Evolutionary conservation across 1,139 yeast species (phyloP).

Genomic region (Lodderomyces oxycetoniae): DNA sequence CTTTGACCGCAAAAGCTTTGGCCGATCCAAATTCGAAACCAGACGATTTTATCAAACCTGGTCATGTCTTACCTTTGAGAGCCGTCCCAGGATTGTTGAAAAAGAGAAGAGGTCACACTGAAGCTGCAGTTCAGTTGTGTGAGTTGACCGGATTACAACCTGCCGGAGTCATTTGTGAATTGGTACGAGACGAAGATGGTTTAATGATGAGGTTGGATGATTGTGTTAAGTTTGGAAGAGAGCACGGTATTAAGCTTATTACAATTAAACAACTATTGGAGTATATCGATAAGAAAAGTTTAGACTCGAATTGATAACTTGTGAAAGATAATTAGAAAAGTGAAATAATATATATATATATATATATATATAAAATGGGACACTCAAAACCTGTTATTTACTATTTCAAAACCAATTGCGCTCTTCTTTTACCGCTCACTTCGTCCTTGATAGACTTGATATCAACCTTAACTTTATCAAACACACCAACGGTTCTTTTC

Average conservation of each 20-base stretch:
- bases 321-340: not conserved
- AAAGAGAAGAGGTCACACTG: constrained; percentile 93
- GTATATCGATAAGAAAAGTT: constrained; percentile 29
- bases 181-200: constrained; percentile 91
- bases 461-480: constrained; percentile 80
- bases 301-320: not conserved
- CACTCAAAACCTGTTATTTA: constrained; percentile 7
- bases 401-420: constrained; percentile 63
- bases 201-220: constrained; percentile 92
- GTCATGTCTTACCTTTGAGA: constrained; percentile 88
- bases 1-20: constrained; percentile 69
- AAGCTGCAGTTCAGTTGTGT: constrained; percentile 90
- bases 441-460: constrained; percentile 82
- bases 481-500: constrained; percentile 57
- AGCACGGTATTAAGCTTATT: constrained; percentile 64
- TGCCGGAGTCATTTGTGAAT: constrained; percentile 90
- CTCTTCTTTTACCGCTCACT: constrained; percentile 88
- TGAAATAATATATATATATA: constrained; percentile 1
- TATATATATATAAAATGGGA: constrained; percentile 2
- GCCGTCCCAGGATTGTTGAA: constrained; percentile 84
- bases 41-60: constrained; percentile 78
- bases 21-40: constrained; percentile 59
- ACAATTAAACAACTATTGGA: constrained; percentile 75
- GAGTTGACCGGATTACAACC: constrained; percentile 72
- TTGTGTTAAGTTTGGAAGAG: constrained; percentile 64